Percentiles rank a stretch among this genome's conserved stretches.
These are phyloP conservation scores for Pseudonitzschia multistriata DNA, from an alignment of 108 stramenopile species.

Conservation along the genomic window DNA sequence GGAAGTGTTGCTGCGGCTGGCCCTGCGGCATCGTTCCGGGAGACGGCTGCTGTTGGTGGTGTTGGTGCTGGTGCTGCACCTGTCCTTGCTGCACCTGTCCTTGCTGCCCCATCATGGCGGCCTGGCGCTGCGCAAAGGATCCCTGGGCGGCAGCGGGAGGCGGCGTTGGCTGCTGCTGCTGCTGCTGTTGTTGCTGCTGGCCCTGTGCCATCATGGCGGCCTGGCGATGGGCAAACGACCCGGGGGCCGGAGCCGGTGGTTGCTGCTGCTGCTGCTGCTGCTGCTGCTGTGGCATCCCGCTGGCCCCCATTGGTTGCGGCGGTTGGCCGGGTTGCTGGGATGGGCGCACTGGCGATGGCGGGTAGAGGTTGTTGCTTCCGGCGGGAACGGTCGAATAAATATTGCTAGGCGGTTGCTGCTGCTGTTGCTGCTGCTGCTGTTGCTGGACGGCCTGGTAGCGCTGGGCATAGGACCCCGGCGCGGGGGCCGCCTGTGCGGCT, in stretches of 20 bases:
- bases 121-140: conserved; percentile 8
- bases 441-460: conserved; percentile 15
- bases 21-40: not conserved
- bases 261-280: conserved; percentile 22
- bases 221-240: conserved; percentile 6
- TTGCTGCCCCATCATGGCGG: conserved; percentile 6
- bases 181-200: conserved; percentile 7
- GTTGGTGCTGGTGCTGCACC: conserved; percentile 31
- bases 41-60: conserved; percentile 10
- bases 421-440: conserved; percentile 22
- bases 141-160: conserved; percentile 1
- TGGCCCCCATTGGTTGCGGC: not conserved
- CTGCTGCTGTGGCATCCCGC: not conserved
- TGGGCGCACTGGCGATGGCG: not conserved
- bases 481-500: not conserved
- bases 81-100: conserved; percentile 5
- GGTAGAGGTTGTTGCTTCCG: not conserved
- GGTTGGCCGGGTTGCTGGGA: not conserved
- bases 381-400: not conserved
- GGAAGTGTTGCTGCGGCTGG: conserved; percentile 7
- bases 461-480: conserved; percentile 29
- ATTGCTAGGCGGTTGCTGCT: not conserved
- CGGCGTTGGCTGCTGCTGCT: conserved; percentile 14
- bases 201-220: conserved; percentile 21
- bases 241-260: conserved; percentile 2